phyloP scores from a whole-genome alignment of 164 flowering plant species.

The Vitis labrusca region DNA sequence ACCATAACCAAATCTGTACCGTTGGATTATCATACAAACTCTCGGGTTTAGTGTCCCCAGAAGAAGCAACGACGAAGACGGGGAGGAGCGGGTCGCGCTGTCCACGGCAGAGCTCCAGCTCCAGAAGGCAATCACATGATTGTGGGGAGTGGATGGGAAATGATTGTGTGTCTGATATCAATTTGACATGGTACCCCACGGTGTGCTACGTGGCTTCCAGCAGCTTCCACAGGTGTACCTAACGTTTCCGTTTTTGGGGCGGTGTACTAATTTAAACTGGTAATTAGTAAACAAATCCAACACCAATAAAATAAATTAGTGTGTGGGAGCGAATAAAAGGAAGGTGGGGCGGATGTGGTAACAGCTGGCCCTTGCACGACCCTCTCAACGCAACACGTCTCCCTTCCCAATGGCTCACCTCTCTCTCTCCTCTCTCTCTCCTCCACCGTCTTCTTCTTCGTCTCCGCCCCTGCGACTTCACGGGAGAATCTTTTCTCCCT shows the following conservation, averaged over 20 bases:
- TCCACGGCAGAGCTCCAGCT: too few relatives aligned
- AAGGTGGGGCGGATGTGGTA: background rate
- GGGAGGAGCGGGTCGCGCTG: too few relatives aligned
- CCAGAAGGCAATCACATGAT: too few relatives aligned
- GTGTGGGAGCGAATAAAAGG: background rate
- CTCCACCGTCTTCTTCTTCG: conserved; percentile 20
- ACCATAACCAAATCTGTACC: too few relatives aligned
- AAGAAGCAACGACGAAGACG: too few relatives aligned
- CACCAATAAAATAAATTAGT: background rate
- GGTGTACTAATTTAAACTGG: background rate
- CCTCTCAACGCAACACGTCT: conserved; percentile 35
- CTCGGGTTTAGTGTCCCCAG: too few relatives aligned
- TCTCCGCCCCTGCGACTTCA: conserved; percentile 8
- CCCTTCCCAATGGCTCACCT: conserved; percentile 20
- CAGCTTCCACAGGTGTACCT: conserved; percentile 8
- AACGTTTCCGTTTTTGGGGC: background rate
- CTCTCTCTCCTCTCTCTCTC: conserved; percentile 30
- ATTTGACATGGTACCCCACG: background rate
- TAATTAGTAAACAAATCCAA: background rate
- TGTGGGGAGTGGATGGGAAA: too few relatives aligned
- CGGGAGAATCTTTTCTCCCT: conserved; percentile 3
- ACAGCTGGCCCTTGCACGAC: conserved; percentile 15
- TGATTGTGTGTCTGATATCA: background rate
- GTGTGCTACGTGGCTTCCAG: conserved; percentile 10
- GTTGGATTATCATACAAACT: too few relatives aligned